Evolutionary conservation across 805 yeast genomes (phyloP), one percentile per base, ranked within the genome.

Genomic region (Tanozyma kutaoensis): DNA sequence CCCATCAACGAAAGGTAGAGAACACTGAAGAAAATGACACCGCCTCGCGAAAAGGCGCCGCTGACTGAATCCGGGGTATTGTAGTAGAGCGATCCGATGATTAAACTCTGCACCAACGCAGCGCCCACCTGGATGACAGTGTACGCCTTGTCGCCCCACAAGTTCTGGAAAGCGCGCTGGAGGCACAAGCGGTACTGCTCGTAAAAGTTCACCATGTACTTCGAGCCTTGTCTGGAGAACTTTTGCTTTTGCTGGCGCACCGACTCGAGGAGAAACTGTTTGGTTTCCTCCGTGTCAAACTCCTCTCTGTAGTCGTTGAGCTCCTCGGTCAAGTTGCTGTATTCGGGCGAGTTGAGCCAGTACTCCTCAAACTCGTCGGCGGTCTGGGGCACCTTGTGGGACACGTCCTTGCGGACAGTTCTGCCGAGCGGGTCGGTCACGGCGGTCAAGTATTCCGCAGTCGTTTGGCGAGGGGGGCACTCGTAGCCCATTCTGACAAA

Each of bases 41-140:
- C 80, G 32, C 78, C 75, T 36, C 82, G 59, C 6, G 76, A 62
- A 39, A 69, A 77, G 5, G 77, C 72, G 24, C 78, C 75, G 8
- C 42, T 30, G 0, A 80, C 74, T 18, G 52, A 32, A 3, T 52
- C 48, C 2, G 72, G 65, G 12, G 72, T 48, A 28, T 68, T 53
- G 48, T 64, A 73, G 46, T 61, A 76, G 37, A 77, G 52, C 0
- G 85, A 76, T 18, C 82, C 80, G 9, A 61, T 55, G 40, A 76
- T 62, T 27, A 77, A 59, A n/a, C 76, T 61, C 48, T 73, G 75
- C 19, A 66, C 42, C 11, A 66, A 39, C 32, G 65, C 66, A 7
- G 78, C 74, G 21, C 47, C 34, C 11, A 63, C 39, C 30, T 58
- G 58, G 10, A 68, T 57, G 24, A 60, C 30, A 8, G 69, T 53